These are phyloP conservation scores for Xanthoconium stramineum DNA, from an alignment of 768 basidiomycete genomes.

Conservation along the genomic window DNA sequence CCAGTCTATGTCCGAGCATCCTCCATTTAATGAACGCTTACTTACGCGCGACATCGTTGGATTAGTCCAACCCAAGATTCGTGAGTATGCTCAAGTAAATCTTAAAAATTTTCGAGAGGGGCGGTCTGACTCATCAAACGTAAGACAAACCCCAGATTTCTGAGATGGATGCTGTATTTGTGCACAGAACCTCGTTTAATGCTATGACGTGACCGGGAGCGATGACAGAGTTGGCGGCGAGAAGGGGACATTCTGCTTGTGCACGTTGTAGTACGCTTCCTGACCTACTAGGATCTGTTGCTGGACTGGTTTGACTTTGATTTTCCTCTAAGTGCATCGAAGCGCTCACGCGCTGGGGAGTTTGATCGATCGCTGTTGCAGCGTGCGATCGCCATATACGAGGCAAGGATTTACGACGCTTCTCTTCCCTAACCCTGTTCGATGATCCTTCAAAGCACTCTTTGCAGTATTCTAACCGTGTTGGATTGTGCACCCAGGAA, in stretches of 20 bases:
- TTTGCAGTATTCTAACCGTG: constrained; percentile 79
- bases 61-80: constrained; percentile 84
- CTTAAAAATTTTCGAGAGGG: constrained; percentile 82
- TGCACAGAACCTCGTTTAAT: constrained; percentile 75
- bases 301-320: no score
- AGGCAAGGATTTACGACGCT: constrained; percentile 44
- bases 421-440: neutral
- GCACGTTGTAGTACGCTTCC: constrained; percentile 65
- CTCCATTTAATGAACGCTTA: neutral
- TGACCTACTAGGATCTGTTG: neutral
- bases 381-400: constrained; percentile 83
- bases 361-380: constrained; percentile 64
- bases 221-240: constrained; percentile 95
- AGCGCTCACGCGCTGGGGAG: constrained; percentile 82
- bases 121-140: constrained; percentile 89
- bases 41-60: neutral
- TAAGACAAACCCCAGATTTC: constrained; percentile 19
- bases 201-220: constrained; percentile 82
- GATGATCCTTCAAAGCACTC: constrained; percentile 51
- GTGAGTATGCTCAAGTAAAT: constrained; percentile 80
- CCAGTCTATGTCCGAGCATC: constrained; percentile 46
- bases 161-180: constrained; percentile 2
- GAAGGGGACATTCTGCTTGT: constrained; percentile 92
- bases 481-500: constrained; percentile 83
- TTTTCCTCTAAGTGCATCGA: constrained; percentile 44